These are phyloP conservation scores for Phytopythium sindhum DNA, from an alignment of 352 stramenopile species.

Conservation along the genomic window DNA sequence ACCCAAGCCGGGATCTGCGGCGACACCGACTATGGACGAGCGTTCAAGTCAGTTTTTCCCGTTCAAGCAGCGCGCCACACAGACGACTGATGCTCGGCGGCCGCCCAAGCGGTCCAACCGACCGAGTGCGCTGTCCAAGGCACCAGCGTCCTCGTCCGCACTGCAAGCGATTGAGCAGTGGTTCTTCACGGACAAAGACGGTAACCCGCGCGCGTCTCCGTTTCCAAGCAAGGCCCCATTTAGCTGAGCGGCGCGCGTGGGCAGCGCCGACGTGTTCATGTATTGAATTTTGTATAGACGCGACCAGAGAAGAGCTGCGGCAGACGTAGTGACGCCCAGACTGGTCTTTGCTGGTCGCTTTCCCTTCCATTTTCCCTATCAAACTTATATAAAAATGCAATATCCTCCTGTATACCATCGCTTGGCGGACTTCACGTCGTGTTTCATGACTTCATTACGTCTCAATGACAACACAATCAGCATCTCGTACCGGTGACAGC, in stretches of 20 bases:
- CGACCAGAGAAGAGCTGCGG: neutral
- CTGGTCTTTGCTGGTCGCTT: no score
- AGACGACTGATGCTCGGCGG: constrained; percentile 11
- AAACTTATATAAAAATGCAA: no score
- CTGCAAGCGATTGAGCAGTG: constrained; percentile 51
- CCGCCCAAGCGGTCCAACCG: constrained; percentile 1
- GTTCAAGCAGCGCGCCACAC: constrained; percentile 28
- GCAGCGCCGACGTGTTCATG: neutral
- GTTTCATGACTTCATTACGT: no score
- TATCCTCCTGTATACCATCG: no score
- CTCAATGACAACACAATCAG: no score
- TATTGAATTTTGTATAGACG: neutral
- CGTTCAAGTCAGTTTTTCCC: constrained; percentile 27
- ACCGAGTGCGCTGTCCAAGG: constrained; percentile 3
- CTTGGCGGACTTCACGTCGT: no score
- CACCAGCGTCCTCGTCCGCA: constrained; percentile 26
- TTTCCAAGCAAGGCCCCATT: constrained; percentile 27
- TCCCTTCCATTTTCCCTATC: no score
- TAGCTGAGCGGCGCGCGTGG: constrained; percentile 2
- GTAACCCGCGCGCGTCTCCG: constrained; percentile 24
- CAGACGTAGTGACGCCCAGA: no score
- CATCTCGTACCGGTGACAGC: neutral
- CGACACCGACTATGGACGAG: constrained; percentile 14
- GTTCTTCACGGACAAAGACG: constrained; percentile 48
- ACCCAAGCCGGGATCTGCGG: constrained; percentile 3